Conservation (phyloP, 2,329 filamentous ascomycete genomes). For the Aurifilum marmelostoma region DNA sequence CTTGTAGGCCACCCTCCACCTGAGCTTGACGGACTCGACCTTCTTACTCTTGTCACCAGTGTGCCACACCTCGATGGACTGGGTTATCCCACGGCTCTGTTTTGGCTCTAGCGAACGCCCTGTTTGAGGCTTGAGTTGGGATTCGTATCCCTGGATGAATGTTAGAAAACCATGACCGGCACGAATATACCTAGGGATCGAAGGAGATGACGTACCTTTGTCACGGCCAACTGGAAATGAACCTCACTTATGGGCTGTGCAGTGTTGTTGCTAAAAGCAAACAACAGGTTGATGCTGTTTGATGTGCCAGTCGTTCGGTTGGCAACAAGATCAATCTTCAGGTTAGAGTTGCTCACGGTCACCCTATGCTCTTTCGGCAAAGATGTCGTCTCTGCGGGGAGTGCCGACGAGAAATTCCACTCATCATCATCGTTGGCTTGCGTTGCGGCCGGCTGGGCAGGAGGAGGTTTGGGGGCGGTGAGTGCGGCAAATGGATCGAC, state of each 20-base stretch:
- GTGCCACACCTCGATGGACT: conserved; percentile 75
- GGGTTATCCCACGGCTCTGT: conserved; percentile 74
- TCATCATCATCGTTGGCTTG: conserved; percentile 75
- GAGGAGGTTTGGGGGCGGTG: conserved; percentile 42
- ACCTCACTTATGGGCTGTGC: conserved; percentile 73
- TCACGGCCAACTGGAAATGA: conserved; percentile 90
- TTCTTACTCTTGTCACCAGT: conserved; percentile 69
- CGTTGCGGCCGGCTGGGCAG: conserved; percentile 38
- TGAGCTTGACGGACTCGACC: conserved; percentile 81
- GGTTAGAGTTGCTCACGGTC: conserved; percentile 68
- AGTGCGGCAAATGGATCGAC: conserved; percentile 59
- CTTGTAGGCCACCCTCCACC: conserved; percentile 85
- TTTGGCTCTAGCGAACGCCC: conserved; percentile 76
- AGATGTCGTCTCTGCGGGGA: conserved; percentile 62
- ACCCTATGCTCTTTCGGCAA: conserved; percentile 64
- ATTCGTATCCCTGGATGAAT: conserved; percentile 71
- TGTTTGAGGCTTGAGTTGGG: conserved; percentile 84
- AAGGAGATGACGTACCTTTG: conserved; percentile 65
- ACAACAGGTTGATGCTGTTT: conserved; percentile 69
- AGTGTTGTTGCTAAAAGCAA: conserved; percentile 83
- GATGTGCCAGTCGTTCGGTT: conserved; percentile 57
- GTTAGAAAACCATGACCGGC: not conserved
- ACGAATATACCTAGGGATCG: not conserved
- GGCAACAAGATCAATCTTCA: conserved; percentile 76
- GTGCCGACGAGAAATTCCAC: conserved; percentile 88